phyloP scores from a whole-genome alignment of 2,329 filamentous ascomycete genomes.

The Epichloe elymi region DNA sequence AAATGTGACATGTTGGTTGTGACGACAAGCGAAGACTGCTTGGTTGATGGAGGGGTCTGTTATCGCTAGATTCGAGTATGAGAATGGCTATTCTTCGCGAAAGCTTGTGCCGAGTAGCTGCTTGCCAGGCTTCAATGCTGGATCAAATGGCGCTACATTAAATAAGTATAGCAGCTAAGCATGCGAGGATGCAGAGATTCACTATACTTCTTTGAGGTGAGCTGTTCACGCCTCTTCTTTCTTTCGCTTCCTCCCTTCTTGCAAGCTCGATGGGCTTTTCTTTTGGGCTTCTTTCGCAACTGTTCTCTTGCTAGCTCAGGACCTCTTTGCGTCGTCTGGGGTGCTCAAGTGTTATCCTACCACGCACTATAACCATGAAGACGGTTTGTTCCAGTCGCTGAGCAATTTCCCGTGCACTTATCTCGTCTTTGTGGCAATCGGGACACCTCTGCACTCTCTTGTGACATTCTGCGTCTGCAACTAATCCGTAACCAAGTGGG shows the following conservation, averaged over 20 bases:
- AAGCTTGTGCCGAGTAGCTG: neutral
- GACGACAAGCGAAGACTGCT: too few species aligned
- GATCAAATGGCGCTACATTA: neutral
- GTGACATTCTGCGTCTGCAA: too few species aligned
- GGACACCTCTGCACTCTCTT: too few species aligned
- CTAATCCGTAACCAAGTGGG: too few species aligned
- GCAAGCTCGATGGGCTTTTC: too few species aligned
- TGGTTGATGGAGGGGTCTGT: too few species aligned
- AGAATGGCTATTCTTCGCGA: neutral
- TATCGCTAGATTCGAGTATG: too few species aligned
- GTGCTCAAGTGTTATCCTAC: too few species aligned
- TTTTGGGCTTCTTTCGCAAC: neutral
- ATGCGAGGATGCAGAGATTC: neutral
- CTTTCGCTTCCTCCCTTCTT: too few species aligned
- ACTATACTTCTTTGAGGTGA: neutral
- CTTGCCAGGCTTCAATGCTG: neutral
- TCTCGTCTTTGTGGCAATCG: too few species aligned
- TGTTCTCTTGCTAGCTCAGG: neutral
- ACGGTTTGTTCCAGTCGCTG: neutral
- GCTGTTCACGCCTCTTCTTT: neutral
- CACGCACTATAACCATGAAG: neutral
- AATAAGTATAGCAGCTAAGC: neutral
- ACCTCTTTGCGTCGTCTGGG: too few species aligned
- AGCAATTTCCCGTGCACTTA: too few species aligned
- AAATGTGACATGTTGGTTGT: neutral